Base-by-base conservation (phyloP, 2,329 filamentous ascomycete species). In the Nannizziopsis barbatae region DNA sequence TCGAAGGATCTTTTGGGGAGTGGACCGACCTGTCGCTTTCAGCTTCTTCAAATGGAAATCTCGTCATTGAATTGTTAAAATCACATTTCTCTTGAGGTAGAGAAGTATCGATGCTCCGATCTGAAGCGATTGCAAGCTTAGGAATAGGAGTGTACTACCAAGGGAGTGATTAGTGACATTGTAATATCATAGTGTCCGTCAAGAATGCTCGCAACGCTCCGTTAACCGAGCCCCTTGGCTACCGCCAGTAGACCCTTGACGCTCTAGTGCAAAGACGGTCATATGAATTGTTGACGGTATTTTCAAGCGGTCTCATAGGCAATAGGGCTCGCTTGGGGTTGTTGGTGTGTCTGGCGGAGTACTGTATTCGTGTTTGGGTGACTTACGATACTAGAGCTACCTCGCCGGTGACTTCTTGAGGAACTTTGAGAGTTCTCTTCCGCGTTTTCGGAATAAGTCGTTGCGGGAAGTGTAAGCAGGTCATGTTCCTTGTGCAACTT, bases 351-450 rank as follows among this genome's bases (percentile, higher is more conserved):
- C 7, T 27, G 22, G 7, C 4, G 22, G 22, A 3, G 22, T 4
- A 27, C 7, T 27, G 7, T 27, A 4, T 27, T 7, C 7, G 7
- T 27, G 3, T 27, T 27, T 27, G 22, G 22, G 22, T 7, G 22
- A 42, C 45, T 22, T 47, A 47, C 45, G 10, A 47, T 31, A 30
- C 45, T 47, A 5, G 45, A 47, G 31, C 38, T 47, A 31, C 38
- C 45, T 30, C 45, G 45, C 6, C 37, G 45, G 31, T 47, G 45
- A 10, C 22, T 10, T 47, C 11, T 47, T 2, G 30, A 11, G 18
- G 31, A 35, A 18, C 36, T 22, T n/a, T 27, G 7, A 12, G 6
- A 36, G n/a, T 11, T n/a, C 11, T 35, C 31, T 36, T 37, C 38
- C 31, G 27, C 11, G 3, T 27, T 15, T 12, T 17, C 38, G 4